Base-by-base conservation (phyloP, 2,329 filamentous ascomycete species). In the Fusarium mangiferae region DNA sequence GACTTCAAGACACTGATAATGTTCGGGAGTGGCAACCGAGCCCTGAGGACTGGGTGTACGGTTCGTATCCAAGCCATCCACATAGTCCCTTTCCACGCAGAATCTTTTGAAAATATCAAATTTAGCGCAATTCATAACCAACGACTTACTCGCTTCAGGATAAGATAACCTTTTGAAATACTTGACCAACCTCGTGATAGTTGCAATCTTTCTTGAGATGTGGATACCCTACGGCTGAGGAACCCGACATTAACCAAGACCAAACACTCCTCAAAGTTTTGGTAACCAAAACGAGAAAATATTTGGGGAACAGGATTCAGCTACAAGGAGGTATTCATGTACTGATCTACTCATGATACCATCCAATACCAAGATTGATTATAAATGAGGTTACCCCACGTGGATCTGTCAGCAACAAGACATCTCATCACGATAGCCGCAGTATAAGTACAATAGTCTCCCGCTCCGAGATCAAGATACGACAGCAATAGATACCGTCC, bases 151-250 rank as follows among this genome's bases (percentile, higher is more conserved):
- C 17, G 7, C 17, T 24, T 26, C 30, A 26, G 9, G 30, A 45
- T 35, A 24, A 24, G 7, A 45, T 26, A 24, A 11, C 17, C 24
- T 30, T 38, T 42, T 18, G 20, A 28, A 51, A 51, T 18, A 24
- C 26, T 24, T 35, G 13, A 4, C 26, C 24, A 15, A 14, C 17
- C 24, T 49, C 24, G 45, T 15, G 30, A 54, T 54, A n/a, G 20
- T 41, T 54, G 28, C 24, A 51, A 48, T 51, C 35, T 49, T 33
- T 22, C 28, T 55, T n/a, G 7, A 36, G 14, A 36, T 39, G 56
- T 51, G 57, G 66, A 26, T 60, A 71, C 48, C 68, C 55, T 55
- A 61, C 42, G 46, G 60, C 33, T 62, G 10, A 17, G n/a, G 28
- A 41, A 45, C 39, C 46, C 66, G 56, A 70, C 38, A 17, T 11